Percentiles rank a stretch among this genome's conserved stretches.
Evolutionary conservation across 371 early-diverging fungal genomes (phyloP).

Genomic region (Nematocida ironsii): DNA sequence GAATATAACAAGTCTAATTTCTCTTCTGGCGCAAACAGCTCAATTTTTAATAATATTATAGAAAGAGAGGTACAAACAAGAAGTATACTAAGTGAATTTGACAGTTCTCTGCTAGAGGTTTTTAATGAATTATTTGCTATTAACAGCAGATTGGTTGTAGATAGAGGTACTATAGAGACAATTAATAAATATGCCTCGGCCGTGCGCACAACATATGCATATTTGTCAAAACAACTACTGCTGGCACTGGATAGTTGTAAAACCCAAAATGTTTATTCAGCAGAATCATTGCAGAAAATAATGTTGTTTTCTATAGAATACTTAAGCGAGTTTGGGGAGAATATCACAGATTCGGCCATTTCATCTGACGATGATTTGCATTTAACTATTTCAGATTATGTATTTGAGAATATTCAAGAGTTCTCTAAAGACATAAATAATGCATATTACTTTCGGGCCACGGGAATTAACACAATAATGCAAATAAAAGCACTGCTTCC

Average conservation of each 20-base stretch:
- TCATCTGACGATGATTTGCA: not conserved
- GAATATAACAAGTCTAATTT: no score
- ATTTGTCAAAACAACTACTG: not conserved
- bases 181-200: not conserved
- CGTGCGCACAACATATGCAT: not conserved
- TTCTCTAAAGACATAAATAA: not conserved
- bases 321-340: no score
- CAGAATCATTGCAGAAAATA: not conserved
- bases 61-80: no score
- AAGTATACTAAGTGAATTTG: no score
- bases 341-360: no score
- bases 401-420: not conserved
- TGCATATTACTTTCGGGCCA: not conserved
- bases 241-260: not conserved
- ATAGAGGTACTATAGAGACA: no score
- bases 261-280: not conserved
- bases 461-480: not conserved
- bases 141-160: no score
- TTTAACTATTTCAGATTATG: not conserved
- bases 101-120: no score
- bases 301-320: not conserved
- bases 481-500: not conserved
- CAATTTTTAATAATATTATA: no score
- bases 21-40: no score
- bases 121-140: no score